These are phyloP conservation scores for Saccharomycopsis sp. DNA, from an alignment of 805 yeast genomes.

Conservation along the genomic window DNA sequence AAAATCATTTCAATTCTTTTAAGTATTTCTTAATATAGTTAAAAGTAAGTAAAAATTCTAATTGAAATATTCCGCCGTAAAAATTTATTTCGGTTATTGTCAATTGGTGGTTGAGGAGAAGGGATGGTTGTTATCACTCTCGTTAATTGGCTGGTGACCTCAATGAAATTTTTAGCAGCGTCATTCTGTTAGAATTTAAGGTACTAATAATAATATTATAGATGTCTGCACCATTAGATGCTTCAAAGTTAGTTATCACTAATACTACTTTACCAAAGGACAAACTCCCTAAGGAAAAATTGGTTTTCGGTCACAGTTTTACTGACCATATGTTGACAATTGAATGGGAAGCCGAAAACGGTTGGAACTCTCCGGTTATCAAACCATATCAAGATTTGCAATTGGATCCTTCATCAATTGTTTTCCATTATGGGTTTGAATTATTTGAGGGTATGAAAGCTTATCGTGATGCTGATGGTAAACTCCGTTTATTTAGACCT, in stretches of 20 bases:
- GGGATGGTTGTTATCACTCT: too few relatives aligned
- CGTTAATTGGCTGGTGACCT: too few relatives aligned
- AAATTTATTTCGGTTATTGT: too few relatives aligned
- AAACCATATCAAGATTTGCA: conserved; percentile 72
- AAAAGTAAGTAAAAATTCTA: too few relatives aligned
- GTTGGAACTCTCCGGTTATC: conserved; percentile 89
- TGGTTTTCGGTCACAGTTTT: conserved; percentile 68
- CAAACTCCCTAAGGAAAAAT: conserved; percentile 51
- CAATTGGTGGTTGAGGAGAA: too few relatives aligned
- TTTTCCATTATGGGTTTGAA: conserved; percentile 92
- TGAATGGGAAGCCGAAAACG: conserved; percentile 69
- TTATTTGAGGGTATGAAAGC: conserved; percentile 96
- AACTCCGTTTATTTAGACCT: conserved; percentile 81
- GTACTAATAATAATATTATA: background rate
- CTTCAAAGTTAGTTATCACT: conserved; percentile 46
- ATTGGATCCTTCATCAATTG: conserved; percentile 84
- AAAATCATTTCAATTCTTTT: too few relatives aligned
- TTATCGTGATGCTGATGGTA: conserved; percentile 55
- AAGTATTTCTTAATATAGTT: too few relatives aligned
- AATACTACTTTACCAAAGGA: conserved; percentile 43
- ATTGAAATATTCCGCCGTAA: too few relatives aligned
- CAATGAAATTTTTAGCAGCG: too few relatives aligned
- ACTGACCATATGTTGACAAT: conserved; percentile 84
- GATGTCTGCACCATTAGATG: conserved; percentile 40
- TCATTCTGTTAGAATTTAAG: too few relatives aligned